phyloP scores from a whole-genome alignment of 805 yeast genomes.

The Tetrapisispora namnaoensis region DNA sequence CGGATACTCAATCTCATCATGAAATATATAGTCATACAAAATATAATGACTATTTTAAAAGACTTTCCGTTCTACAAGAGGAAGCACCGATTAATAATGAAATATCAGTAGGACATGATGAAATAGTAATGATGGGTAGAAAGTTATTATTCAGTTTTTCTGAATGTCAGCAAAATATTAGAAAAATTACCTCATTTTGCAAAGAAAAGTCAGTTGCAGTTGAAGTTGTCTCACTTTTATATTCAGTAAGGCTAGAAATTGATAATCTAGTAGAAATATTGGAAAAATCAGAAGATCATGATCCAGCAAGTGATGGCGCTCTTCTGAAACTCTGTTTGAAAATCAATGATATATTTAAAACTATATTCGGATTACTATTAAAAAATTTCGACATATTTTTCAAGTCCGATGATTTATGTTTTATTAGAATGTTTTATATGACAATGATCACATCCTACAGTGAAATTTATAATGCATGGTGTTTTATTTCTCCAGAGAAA shows the following conservation, averaged over 20 bases:
- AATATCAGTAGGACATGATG: constrained; percentile 24
- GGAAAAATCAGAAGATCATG: constrained; percentile 41
- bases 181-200: constrained; percentile 50
- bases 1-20: not conserved
- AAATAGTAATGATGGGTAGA: constrained; percentile 35
- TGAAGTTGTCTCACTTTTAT: constrained; percentile 42
- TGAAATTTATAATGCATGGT: constrained; percentile 61
- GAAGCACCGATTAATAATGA: constrained; percentile 20
- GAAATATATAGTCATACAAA: constrained; percentile 30
- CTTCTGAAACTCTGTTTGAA: constrained; percentile 30
- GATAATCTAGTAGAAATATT: constrained; percentile 49
- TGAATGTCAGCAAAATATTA: constrained; percentile 51
- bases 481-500: constrained; percentile 13
- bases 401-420: constrained; percentile 52
- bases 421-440: constrained; percentile 53
- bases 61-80: constrained; percentile 57
- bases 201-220: constrained; percentile 44
- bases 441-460: constrained; percentile 52
- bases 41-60: constrained; percentile 53
- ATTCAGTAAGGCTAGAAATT: constrained; percentile 43
- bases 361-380: constrained; percentile 33
- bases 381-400: constrained; percentile 41
- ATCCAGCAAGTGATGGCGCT: constrained; percentile 29
- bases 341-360: constrained; percentile 40
- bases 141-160: constrained; percentile 53